These are phyloP conservation scores for Aspergillus pseudoglaucus DNA, from an alignment of 2,329 filamentous ascomycete species.

Conservation along the genomic window DNA sequence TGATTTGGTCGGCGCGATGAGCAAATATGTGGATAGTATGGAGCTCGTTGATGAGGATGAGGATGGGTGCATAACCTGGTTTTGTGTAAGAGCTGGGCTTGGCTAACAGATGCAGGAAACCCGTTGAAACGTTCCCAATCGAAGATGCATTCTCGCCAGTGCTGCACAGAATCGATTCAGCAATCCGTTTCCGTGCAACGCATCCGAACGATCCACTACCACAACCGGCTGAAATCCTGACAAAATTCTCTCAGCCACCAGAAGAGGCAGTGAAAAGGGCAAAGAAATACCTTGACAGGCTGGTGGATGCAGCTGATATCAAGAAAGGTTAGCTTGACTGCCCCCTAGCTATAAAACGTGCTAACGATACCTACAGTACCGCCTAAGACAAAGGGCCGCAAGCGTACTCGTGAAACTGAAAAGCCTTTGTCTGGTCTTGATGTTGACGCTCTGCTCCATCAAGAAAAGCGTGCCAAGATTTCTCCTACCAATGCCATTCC, in stretches of 20 bases:
- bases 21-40: slow-evolving; percentile 87
- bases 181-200: slow-evolving; percentile 74
- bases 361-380: slow-evolving; percentile 55
- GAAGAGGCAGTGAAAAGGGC: slow-evolving; percentile 57
- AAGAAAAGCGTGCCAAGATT: slow-evolving; percentile 48
- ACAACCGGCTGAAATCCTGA: slow-evolving; percentile 57
- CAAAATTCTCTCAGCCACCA: slow-evolving; percentile 68
- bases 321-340: slow-evolving; percentile 61
- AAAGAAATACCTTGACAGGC: slow-evolving; percentile 51
- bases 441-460: slow-evolving; percentile 69
- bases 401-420: slow-evolving; percentile 58
- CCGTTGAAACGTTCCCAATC: slow-evolving; percentile 64
- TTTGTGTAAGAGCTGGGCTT: not conserved
- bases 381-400: slow-evolving; percentile 68
- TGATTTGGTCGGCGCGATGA: slow-evolving; percentile 73
- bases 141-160: slow-evolving; percentile 79
- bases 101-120: slow-evolving; percentile 32
- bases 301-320: slow-evolving; percentile 67
- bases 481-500: slow-evolving; percentile 72
- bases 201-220: slow-evolving; percentile 61
- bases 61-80: slow-evolving; percentile 52
- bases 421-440: slow-evolving; percentile 89
- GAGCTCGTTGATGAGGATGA: slow-evolving; percentile 71
- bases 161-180: slow-evolving; percentile 83
- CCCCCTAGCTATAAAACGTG: not conserved